phyloP scores from a whole-genome alignment of 352 stramenopile genomes.

The Globisporangium emineosum region DNA sequence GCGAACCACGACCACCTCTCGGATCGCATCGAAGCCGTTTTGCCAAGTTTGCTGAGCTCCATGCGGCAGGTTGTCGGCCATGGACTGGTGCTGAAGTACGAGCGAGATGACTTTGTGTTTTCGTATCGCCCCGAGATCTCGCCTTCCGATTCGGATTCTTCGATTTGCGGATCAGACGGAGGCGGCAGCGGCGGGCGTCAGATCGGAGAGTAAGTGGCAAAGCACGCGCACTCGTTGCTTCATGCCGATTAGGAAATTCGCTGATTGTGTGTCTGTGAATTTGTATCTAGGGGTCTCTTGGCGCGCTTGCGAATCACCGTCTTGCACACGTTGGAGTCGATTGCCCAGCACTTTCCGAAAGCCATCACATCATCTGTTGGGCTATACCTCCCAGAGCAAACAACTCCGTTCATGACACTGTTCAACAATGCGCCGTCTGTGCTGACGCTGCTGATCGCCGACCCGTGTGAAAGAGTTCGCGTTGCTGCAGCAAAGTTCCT shows the following conservation, averaged over 20 bases:
- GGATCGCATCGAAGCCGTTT: slow-evolving; percentile 51
- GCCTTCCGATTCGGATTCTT: slow-evolving; percentile 70
- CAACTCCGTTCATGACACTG: slow-evolving; percentile 78
- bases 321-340: slow-evolving; percentile 63
- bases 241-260: not conserved
- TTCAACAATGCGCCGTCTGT: slow-evolving; percentile 75
- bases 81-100: slow-evolving; percentile 46
- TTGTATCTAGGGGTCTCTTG: slow-evolving; percentile 43
- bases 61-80: slow-evolving; percentile 82
- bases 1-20: slow-evolving; percentile 56
- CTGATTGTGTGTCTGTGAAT: slow-evolving; percentile 8
- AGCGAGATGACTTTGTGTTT: slow-evolving; percentile 55
- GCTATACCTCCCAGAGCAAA: slow-evolving; percentile 80
- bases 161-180: slow-evolving; percentile 58
- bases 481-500: slow-evolving; percentile 76
- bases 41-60: slow-evolving; percentile 66
- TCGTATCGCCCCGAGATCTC: slow-evolving; percentile 55
- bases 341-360: slow-evolving; percentile 65
- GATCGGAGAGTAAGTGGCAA: slow-evolving; percentile 46
- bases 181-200: slow-evolving; percentile 22
- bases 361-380: slow-evolving; percentile 75
- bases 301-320: slow-evolving; percentile 73
- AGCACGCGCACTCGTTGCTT: not conserved
- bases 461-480: slow-evolving; percentile 73
- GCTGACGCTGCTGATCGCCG: slow-evolving; percentile 70